phyloP scores from a whole-genome alignment of 1,139 yeast genomes.

The Pichia kudriavzevii region DNA sequence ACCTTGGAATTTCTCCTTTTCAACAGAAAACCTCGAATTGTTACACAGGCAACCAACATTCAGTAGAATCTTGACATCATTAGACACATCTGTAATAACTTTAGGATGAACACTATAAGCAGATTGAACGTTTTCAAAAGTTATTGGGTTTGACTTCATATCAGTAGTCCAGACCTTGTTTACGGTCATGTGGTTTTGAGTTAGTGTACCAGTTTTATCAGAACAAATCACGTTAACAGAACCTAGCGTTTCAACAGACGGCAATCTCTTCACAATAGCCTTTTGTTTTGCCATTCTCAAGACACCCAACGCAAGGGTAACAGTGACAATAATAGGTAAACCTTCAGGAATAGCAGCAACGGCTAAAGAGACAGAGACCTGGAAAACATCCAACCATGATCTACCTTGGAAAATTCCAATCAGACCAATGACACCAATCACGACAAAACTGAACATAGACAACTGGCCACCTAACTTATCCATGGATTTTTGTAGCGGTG shows the following conservation, averaged over 20 bases:
- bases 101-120: slow-evolving; percentile 42
- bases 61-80: slow-evolving; percentile 47
- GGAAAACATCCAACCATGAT: slow-evolving; percentile 94
- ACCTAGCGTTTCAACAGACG: slow-evolving; percentile 93
- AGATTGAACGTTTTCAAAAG: slow-evolving; percentile 37
- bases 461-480: slow-evolving; percentile 88
- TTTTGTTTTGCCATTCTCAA: slow-evolving; percentile 88
- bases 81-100: slow-evolving; percentile 37
- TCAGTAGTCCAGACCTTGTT: slow-evolving; percentile 78
- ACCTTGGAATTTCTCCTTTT: slow-evolving; percentile 69
- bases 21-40: slow-evolving; percentile 64
- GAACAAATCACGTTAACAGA: slow-evolving; percentile 92
- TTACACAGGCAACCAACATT: slow-evolving; percentile 76
- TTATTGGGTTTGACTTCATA: slow-evolving; percentile 30
- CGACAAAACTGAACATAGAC: slow-evolving; percentile 70
- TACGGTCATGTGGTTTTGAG: slow-evolving; percentile 91
- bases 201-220: slow-evolving; percentile 92
- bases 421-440: slow-evolving; percentile 80
- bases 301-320: slow-evolving; percentile 90
- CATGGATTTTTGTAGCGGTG: slow-evolving; percentile 92
- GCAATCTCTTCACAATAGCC: slow-evolving; percentile 88
- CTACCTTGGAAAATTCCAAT: slow-evolving; percentile 87
- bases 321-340: slow-evolving; percentile 92
- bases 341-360: slow-evolving; percentile 99
- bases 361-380: slow-evolving; percentile 89